Percentiles rank a stretch among this genome's conserved stretches.
These are phyloP conservation scores for Aspergillus carbonarius DNA, from an alignment of 2,329 filamentous ascomycete genomes.

Conservation along the genomic window DNA sequence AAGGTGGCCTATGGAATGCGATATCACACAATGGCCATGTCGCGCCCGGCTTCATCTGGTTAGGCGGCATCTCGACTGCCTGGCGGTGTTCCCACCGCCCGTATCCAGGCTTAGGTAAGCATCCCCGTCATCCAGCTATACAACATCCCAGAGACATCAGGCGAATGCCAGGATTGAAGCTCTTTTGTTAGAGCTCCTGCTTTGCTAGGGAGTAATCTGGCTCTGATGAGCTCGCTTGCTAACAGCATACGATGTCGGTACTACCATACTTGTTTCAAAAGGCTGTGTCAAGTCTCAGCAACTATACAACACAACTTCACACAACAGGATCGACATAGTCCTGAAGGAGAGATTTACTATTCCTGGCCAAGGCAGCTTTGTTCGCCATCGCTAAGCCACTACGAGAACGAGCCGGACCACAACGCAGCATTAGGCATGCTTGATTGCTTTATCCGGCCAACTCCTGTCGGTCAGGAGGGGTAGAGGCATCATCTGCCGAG, in stretches of 20 bases:
- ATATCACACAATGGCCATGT: constrained; percentile 9
- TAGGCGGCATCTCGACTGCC: constrained; percentile 15
- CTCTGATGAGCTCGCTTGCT: not conserved
- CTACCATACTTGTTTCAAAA: not conserved
- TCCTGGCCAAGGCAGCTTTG: not conserved
- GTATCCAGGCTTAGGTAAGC: constrained; percentile 19
- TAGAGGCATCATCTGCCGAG: not conserved
- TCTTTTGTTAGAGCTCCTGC: not conserved
- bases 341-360: not conserved
- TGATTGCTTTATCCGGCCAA: not conserved
- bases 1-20: constrained; percentile 1
- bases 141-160: not conserved
- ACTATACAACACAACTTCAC: not conserved
- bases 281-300: not conserved
- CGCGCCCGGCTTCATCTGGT: constrained; percentile 14
- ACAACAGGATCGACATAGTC: not conserved
- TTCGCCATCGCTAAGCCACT: not conserved
- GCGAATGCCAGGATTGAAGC: not conserved
- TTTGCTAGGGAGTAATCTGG: no score
- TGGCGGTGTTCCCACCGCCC: constrained; percentile 12
- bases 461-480: not conserved
- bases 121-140: not conserved
- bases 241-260: not conserved
- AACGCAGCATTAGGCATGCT: not conserved
- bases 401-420: not conserved